Base-by-base conservation (phyloP, 352 stramenopile genomes). In the Phytophthora aleatoria region DNA sequence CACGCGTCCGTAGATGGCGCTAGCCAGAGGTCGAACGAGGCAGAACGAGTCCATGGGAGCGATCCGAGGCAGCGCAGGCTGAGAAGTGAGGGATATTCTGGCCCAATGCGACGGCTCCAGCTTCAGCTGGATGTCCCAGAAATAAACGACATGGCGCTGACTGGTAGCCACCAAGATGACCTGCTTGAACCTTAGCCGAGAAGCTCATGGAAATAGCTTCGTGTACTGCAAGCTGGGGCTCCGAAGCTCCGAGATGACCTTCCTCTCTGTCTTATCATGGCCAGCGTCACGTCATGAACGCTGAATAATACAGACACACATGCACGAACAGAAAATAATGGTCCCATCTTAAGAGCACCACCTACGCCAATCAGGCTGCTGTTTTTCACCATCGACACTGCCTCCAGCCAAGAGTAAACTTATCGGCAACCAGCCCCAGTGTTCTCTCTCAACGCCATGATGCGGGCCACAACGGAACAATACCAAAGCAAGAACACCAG, bases 1-100 rank as follows among this genome's bases (percentile, higher is more conserved):
- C 35, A 89, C 74, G 8, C 71, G 63, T 16, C 79, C 79, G 64
- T 86, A 89, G 69, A 89, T 87, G 7, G 80, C 80, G 44, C 52
- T 69, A 27, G 74, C 68, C 15, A 90, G 65, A 47, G 69, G 76
- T 16, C 71, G 71, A 30, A 87, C 59, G 6, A 77, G n/a, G 42
- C 26, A 42, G 52, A 85, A 77, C 36, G 71, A 79, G 50, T 89
- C 78, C 76, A 87, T 87, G 7, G 33, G 44, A 28, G 16, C 28
- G 43, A 41, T 47, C 36, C 35, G 35, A 41, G 1, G 10, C 35
- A 33, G 16, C 20, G 36, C 35, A 58, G 51, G 38, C 48, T 45
- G 35, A 57, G 60, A 56, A 62, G 44, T 67, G 60, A 10, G 31
- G 50, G 41, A 53, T 52, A 50, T 64, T 64, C 57, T 13, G 36